phyloP scores from a whole-genome alignment of 805 yeast genomes.

The Candida golubevii region DNA sequence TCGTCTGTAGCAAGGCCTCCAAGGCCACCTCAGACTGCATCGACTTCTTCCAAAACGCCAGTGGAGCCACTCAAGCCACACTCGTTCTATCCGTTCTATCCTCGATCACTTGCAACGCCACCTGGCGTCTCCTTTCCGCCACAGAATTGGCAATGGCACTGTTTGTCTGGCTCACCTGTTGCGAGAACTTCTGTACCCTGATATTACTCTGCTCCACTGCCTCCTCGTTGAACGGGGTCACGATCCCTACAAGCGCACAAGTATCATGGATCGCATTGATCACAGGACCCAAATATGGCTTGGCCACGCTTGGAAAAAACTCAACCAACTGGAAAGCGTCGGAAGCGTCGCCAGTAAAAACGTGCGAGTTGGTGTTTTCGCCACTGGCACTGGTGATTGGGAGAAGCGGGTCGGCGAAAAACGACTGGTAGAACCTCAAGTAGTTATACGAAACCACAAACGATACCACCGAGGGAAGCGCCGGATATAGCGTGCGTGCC shows the following conservation, averaged over 20 bases:
- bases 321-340: conserved; percentile 81
- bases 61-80: too few relatives aligned
- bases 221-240: conserved; percentile 61
- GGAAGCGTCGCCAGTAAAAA: conserved; percentile 77
- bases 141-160: conserved; percentile 42
- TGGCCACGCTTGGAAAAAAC: conserved; percentile 70
- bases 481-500: conserved; percentile 41
- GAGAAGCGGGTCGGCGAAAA: conserved; percentile 50
- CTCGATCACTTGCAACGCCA: conserved; percentile 70
- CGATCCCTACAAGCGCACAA: conserved; percentile 41
- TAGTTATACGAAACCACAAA: conserved; percentile 73
- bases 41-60: too few relatives aligned
- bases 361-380: conserved; percentile 21
- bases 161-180: conserved; percentile 40
- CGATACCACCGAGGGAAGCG: conserved; percentile 51
- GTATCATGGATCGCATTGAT: conserved; percentile 38
- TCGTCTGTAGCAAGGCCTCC: too few relatives aligned
- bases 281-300: conserved; percentile 48
- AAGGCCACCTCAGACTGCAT: too few relatives aligned
- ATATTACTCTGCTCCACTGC: conserved; percentile 71
- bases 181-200: conserved; percentile 61
- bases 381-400: conserved; percentile 39
- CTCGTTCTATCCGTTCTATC: conserved; percentile 43
- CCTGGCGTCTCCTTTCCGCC: conserved; percentile 74
- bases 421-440: conserved; percentile 69